Evolutionary conservation across 495 filamentous ascomycete species (phyloP).

Genomic region (Lepidopterella palustris): DNA sequence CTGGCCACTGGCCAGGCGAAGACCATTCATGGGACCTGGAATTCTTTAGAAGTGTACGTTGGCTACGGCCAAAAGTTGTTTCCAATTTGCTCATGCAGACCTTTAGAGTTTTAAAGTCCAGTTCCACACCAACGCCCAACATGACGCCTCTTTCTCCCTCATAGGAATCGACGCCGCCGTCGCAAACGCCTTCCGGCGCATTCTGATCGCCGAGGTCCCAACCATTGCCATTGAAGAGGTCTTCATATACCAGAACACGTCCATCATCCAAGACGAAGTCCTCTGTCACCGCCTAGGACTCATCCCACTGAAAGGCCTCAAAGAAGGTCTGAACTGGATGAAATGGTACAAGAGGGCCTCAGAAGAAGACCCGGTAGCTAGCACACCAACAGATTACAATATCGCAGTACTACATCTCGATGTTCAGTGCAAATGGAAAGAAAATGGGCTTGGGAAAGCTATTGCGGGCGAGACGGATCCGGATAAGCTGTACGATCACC

Average conservation of each 20-base stretch:
- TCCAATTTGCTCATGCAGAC: neutral
- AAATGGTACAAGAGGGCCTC: slow-evolving; percentile 62
- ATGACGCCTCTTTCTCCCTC: slow-evolving; percentile 79
- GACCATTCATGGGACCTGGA: slow-evolving; percentile 81
- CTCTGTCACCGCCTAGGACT: slow-evolving; percentile 82
- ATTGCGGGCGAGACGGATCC: slow-evolving; percentile 64
- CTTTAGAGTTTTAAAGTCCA: slow-evolving; percentile 59
- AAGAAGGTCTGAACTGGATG: slow-evolving; percentile 69
- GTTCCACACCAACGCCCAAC: slow-evolving; percentile 71
- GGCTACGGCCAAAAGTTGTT: neutral
- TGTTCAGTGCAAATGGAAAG: slow-evolving; percentile 70
- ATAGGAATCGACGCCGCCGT: slow-evolving; percentile 86
- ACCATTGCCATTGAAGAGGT: slow-evolving; percentile 88
- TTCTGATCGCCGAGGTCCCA: slow-evolving; percentile 91
- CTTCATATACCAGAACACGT: slow-evolving; percentile 90
- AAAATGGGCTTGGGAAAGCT: slow-evolving; percentile 48
- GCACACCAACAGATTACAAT: slow-evolving; percentile 63
- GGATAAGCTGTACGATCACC: slow-evolving; percentile 71
- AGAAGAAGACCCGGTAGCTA: slow-evolving; percentile 48
- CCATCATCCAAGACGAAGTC: slow-evolving; percentile 95
- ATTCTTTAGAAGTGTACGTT: slow-evolving; percentile 55
- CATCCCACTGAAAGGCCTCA: slow-evolving; percentile 75
- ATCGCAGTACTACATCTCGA: slow-evolving; percentile 66
- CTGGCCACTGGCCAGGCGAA: slow-evolving; percentile 83
- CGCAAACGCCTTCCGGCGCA: slow-evolving; percentile 96